These are phyloP conservation scores for Mycena crocata DNA, from an alignment of 768 basidiomycete species.

Conservation along the genomic window DNA sequence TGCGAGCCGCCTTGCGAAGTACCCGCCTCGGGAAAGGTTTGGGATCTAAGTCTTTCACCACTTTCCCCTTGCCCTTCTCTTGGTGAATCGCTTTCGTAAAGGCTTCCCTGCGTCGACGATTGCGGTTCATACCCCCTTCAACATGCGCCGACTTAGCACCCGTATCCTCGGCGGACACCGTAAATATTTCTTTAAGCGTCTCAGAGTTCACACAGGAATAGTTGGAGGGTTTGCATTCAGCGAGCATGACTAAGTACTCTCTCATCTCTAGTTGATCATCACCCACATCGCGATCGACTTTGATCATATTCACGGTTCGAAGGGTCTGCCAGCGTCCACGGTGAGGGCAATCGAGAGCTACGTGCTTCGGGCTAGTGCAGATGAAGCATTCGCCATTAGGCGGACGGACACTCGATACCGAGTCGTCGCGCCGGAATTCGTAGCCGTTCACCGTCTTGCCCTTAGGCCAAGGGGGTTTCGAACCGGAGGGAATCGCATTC, in stretches of 20 bases:
- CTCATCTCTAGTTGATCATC: constrained; percentile 1
- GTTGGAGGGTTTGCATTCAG: constrained; percentile 22
- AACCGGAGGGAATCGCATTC: not conserved
- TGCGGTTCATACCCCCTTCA: not conserved
- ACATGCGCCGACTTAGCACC: not conserved
- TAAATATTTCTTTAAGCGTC: constrained; percentile 1
- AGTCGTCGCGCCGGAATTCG: constrained; percentile 9
- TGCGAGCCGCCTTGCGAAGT: not conserved
- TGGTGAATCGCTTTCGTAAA: not conserved
- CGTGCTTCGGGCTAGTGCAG: constrained; percentile 30
- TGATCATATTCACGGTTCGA: constrained; percentile 15
- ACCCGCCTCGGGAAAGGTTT: not conserved
- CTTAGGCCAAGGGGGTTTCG: not conserved
- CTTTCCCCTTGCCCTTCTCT: not conserved
- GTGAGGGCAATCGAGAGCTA: constrained; percentile 31
- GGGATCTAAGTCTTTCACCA: not conserved
- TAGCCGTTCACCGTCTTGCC: constrained; percentile 4
- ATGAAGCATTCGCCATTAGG: constrained; percentile 34
- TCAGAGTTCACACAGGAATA: constrained; percentile 15
- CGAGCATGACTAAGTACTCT: constrained; percentile 33
- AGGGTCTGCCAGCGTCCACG: constrained; percentile 22
- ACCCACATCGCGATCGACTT: constrained; percentile 20
- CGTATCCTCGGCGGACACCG: not conserved
- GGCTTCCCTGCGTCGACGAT: not conserved
- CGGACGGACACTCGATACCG: not conserved